Conservation (phyloP, 768 basidiomycete genomes). For the Lanmaoa rubissima region DNA sequence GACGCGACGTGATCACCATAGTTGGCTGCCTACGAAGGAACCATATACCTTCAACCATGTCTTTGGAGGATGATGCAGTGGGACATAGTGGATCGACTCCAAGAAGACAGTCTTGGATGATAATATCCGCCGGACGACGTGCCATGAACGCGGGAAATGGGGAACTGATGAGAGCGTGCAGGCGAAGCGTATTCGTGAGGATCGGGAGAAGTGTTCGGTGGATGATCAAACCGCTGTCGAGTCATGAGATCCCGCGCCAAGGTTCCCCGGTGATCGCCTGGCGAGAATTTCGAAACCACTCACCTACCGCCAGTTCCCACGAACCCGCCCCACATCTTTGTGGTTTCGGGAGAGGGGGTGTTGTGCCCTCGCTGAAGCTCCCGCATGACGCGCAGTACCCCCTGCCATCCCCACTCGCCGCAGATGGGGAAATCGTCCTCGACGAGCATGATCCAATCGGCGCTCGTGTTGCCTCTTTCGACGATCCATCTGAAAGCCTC, state of each 20-base stretch:
- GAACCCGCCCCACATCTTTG: conserved; percentile 36
- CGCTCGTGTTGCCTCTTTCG: conserved; percentile 15
- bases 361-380: conserved; percentile 26
- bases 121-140: conserved; percentile 37
- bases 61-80: conserved; percentile 8
- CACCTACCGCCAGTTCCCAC: conserved; percentile 44
- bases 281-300: background rate
- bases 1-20: conserved; percentile 40
- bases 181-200: conserved; percentile 30
- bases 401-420: conserved; percentile 35
- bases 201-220: conserved; percentile 37
- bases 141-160: conserved; percentile 28
- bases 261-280: too few relatives aligned
- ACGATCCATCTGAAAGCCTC: conserved; percentile 41
- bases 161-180: conserved; percentile 31
- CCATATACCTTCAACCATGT: conserved; percentile 4
- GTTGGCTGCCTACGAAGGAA: conserved; percentile 17
- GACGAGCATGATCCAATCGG: conserved; percentile 44
- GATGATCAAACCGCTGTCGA: conserved; percentile 40
- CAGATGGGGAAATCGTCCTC: conserved; percentile 47
- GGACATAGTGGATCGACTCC: conserved; percentile 40
- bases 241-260: background rate
- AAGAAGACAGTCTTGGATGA: conserved; percentile 43
- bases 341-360: conserved; percentile 6
- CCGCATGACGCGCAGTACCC: conserved; percentile 33